phyloP scores from a whole-genome alignment of 176 grass and related monocot species.

The Olyra latifolia region DNA sequence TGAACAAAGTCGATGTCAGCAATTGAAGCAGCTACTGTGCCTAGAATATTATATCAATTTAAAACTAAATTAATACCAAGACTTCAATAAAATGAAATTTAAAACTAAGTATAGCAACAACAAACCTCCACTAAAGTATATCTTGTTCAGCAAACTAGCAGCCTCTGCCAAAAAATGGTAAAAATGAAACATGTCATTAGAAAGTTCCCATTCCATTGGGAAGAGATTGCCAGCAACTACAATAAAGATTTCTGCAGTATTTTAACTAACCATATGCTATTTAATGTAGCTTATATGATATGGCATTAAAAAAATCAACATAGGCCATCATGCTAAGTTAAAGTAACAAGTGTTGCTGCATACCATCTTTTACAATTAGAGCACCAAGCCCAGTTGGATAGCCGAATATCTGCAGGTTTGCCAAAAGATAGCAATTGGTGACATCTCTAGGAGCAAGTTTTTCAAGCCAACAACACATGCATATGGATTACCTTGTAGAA shows the following conservation, averaged over 20 bases:
- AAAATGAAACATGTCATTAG: slow-evolving; percentile 34
- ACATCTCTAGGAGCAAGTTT: slow-evolving; percentile 18
- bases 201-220: background rate
- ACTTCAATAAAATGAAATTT: background rate
- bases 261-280: slow-evolving; percentile 15
- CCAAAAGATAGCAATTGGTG: slow-evolving; percentile 34
- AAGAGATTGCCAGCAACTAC: background rate
- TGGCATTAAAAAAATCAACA: slow-evolving; percentile 3
- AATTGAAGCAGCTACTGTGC: slow-evolving; percentile 87
- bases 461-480: slow-evolving; percentile 18
- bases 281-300: slow-evolving; percentile 9
- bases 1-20: slow-evolving; percentile 84
- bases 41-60: slow-evolving; percentile 48
- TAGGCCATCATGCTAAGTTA: slow-evolving; percentile 4
- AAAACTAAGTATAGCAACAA: slow-evolving; percentile 24
- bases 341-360: slow-evolving; percentile 24
- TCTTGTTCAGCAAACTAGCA: slow-evolving; percentile 74
- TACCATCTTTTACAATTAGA: slow-evolving; percentile 87
- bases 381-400: slow-evolving; percentile 98
- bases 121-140: slow-evolving; percentile 94
- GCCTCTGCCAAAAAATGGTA: slow-evolving; percentile 63
- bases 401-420: slow-evolving; percentile 85
- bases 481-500: slow-evolving; percentile 86
- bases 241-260: background rate
- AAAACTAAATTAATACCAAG: slow-evolving; percentile 23